Base-by-base conservation (phyloP, 2,329 filamentous ascomycete genomes). In the Claviceps maximensis region DNA sequence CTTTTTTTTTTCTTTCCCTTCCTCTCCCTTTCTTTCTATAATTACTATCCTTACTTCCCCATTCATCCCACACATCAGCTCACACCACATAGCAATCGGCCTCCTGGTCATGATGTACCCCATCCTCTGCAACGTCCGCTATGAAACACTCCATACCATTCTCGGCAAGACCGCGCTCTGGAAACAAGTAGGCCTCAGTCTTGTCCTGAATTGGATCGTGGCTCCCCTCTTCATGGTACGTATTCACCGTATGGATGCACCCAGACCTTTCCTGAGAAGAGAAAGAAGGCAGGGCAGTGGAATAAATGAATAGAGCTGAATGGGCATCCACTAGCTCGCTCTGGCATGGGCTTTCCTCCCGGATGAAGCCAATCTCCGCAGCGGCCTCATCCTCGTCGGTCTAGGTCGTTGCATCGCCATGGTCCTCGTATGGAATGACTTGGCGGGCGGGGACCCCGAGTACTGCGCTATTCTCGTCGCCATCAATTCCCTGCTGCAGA, bases 61-160 rank as follows among this genome's bases (percentile, higher is more conserved):
- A 41, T 19, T 4, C 2, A 5, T 17, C 33, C 4, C 33, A 3
- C 2, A 38, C 33, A 38, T 2, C 31, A 33, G 12, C 31, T 38
- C 33, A 5, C 36, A 17, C 5, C 5, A 33, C 8, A 1, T 19
- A 87, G 87, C 88, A 0, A 71, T 94, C 48, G 88, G 89, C 0
- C 70, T 95, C 1, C 74, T 95, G 1, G 82, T 94, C 44, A 95
- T 95, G 88, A 95, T 95, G 87, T 95, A 93, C 62, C 89, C 89
- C 0, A 94, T 95, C 55, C 72, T 95, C 0, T 94, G 87, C 75
- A 93, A 93, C 66, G 85, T 94, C 6, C 80, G 80, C 42, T 93
- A 82, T 67, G 88, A 94, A 65, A 78, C 79, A 0, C 69, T 94
- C 10, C 86, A 89, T 64, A 70, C 77, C 2, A 71, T 88, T 4